These are phyloP conservation scores for Cladosporium colombiae DNA, from an alignment of 2,329 filamentous ascomycete species.

Conservation along the genomic window DNA sequence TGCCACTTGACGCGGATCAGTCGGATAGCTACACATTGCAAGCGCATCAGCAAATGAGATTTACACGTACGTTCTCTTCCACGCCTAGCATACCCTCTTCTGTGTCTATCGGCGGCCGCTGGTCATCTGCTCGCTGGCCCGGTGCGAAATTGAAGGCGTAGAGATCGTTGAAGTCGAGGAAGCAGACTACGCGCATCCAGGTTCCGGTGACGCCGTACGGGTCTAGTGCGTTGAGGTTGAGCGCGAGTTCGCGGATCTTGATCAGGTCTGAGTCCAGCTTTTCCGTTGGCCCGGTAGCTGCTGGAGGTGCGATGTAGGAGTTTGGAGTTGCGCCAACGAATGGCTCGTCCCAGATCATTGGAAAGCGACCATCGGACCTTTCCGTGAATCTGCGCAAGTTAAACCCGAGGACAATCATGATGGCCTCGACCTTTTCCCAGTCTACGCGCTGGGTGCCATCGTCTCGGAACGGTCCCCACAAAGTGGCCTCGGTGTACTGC, in stretches of 20 bases:
- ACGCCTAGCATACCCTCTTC: conserved; percentile 53
- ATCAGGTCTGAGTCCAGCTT: conserved; percentile 25
- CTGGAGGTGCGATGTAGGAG: conserved; percentile 25
- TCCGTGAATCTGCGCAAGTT: conserved; percentile 57
- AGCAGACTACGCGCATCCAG: conserved; percentile 64
- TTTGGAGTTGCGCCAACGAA: conserved; percentile 58
- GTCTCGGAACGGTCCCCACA: conserved; percentile 71
- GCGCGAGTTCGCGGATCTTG: conserved; percentile 38
- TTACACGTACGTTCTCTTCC: conserved; percentile 34
- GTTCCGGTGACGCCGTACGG: conserved; percentile 71
- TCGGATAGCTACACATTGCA: conserved; percentile 54
- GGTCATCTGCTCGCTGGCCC: conserved; percentile 21
- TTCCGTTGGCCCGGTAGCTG: conserved; percentile 22
- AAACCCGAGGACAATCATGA: conserved; percentile 67
- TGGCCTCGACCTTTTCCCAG: conserved; percentile 78
- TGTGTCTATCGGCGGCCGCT: conserved; percentile 51
- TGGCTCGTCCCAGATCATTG: conserved; percentile 56
- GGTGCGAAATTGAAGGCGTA: conserved; percentile 68
- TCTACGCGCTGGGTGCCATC: conserved; percentile 66
- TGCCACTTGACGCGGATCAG: conserved; percentile 69
- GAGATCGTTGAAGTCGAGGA: conserved; percentile 68
- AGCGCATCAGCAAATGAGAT: conserved; percentile 21
- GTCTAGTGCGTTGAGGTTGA: conserved; percentile 57
- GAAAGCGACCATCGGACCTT: conserved; percentile 49
- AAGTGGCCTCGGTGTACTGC: conserved; percentile 60